Conservation (phyloP, 2,329 filamentous ascomycete species). For the Ceratocystis eucalypticola region DNA sequence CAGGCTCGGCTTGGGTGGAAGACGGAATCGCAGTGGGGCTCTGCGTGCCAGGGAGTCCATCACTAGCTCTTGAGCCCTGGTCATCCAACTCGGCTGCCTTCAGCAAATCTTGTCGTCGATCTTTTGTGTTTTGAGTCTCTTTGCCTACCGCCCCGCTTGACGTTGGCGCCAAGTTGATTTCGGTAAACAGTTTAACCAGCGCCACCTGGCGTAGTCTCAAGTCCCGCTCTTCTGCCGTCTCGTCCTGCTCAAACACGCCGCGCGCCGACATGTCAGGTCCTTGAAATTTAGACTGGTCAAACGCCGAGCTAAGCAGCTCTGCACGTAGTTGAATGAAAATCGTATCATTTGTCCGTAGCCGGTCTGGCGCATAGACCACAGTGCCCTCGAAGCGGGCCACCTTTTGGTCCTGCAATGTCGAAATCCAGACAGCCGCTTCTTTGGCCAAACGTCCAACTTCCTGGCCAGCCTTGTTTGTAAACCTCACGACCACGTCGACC, state of each 20-base stretch:
- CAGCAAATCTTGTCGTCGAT: slow-evolving; percentile 71
- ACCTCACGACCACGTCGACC: slow-evolving; percentile 78
- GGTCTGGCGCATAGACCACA: slow-evolving; percentile 80
- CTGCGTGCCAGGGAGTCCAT: background rate
- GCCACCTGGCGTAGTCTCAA: slow-evolving; percentile 75
- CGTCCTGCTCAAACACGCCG: slow-evolving; percentile 68
- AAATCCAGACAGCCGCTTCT: slow-evolving; percentile 83
- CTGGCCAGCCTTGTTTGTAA: slow-evolving; percentile 63
- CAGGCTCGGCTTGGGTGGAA: slow-evolving; percentile 26
- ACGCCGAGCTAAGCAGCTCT: slow-evolving; percentile 55
- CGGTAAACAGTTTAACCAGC: slow-evolving; percentile 75
- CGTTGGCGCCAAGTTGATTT: slow-evolving; percentile 70
- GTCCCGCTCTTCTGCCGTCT: slow-evolving; percentile 72
- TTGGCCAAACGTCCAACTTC: slow-evolving; percentile 81
- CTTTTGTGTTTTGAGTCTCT: slow-evolving; percentile 34
- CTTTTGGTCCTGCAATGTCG: slow-evolving; percentile 77
- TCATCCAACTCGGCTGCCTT: slow-evolving; percentile 82
- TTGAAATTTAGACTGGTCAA: slow-evolving; percentile 28
- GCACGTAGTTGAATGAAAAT: slow-evolving; percentile 80
- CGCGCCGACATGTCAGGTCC: slow-evolving; percentile 26
- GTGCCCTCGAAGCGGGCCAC: slow-evolving; percentile 76
- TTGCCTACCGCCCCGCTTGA: slow-evolving; percentile 53
- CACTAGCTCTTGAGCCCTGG: slow-evolving; percentile 33
- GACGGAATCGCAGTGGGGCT: background rate
- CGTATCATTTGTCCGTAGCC: slow-evolving; percentile 77